phyloP scores from a whole-genome alignment of 2,329 filamentous ascomycete genomes.

The Fusarium papillatum region DNA sequence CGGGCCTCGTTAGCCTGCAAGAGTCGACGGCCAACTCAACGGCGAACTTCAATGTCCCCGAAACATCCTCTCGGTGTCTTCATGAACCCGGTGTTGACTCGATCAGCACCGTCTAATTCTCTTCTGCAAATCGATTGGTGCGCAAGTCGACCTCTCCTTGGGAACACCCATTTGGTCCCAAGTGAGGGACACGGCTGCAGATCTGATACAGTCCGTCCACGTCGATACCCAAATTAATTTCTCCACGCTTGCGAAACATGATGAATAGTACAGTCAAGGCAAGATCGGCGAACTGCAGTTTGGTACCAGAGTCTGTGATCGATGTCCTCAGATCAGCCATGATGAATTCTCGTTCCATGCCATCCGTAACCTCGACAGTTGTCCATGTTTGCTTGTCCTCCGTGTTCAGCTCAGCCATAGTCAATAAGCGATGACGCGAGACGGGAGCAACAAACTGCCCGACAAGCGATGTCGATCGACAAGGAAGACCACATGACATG shows the following conservation, averaged over 20 bases:
- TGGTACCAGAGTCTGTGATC: not conserved
- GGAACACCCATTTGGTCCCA: not conserved
- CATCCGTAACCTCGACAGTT: not conserved
- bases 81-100: not conserved
- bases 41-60: too few relatives aligned
- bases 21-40: constrained; percentile 1
- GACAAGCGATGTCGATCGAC: constrained; percentile 19
- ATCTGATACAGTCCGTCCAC: constrained; percentile 21
- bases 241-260: not conserved
- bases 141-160: constrained; percentile 20
- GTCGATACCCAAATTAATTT: constrained; percentile 25
- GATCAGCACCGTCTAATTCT: constrained; percentile 20
- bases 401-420: not conserved
- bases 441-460: not conserved
- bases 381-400: not conserved
- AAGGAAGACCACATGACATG: constrained; percentile 1
- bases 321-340: constrained; percentile 5
- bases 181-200: not conserved
- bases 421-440: not conserved
- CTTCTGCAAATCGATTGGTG: constrained; percentile 27
- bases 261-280: not conserved
- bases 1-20: not conserved
- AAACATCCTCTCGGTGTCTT: constrained; percentile 12
- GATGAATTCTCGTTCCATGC: not conserved
- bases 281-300: constrained; percentile 18